phyloP scores from a whole-genome alignment of 139 green algal genomes.

The Bryopsis sp. region DNA sequence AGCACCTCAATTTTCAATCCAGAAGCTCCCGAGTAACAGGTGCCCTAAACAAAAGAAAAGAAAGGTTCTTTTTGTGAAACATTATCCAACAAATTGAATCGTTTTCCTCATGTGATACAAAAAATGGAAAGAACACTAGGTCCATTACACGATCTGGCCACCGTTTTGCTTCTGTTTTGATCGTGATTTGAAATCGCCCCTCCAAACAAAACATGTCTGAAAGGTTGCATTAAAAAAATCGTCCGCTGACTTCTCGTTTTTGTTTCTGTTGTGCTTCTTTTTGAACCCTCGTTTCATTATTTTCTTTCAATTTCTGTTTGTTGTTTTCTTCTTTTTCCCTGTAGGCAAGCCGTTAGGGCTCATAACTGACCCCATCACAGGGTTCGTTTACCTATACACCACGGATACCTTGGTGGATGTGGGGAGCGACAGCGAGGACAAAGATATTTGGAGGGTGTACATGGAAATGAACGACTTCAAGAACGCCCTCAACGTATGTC shows the following conservation, averaged over 20 bases:
- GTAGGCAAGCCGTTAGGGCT: conserved; percentile 2
- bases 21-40: background rate
- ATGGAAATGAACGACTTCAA: conserved; percentile 12
- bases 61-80: no score
- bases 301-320: no score
- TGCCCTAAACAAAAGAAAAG: background rate
- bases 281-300: no score
- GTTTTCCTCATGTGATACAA: no score
- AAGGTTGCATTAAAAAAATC: background rate
- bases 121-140: no score
- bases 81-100: no score
- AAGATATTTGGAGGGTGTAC: conserved; percentile 24
- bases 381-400: conserved; percentile 12
- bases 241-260: background rate
- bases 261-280: no score
- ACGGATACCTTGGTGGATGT: conserved; percentile 15
- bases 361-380: conserved; percentile 2
- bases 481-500: conserved; percentile 16
- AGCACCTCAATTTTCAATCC: background rate
- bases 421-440: conserved; percentile 1
- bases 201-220: no score
- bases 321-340: background rate
- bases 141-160: no score
- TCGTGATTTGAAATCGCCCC: no score
- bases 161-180: no score